phyloP scores from a whole-genome alignment of 805 yeast species.

The Saccharomycopsis lassenensis region DNA sequence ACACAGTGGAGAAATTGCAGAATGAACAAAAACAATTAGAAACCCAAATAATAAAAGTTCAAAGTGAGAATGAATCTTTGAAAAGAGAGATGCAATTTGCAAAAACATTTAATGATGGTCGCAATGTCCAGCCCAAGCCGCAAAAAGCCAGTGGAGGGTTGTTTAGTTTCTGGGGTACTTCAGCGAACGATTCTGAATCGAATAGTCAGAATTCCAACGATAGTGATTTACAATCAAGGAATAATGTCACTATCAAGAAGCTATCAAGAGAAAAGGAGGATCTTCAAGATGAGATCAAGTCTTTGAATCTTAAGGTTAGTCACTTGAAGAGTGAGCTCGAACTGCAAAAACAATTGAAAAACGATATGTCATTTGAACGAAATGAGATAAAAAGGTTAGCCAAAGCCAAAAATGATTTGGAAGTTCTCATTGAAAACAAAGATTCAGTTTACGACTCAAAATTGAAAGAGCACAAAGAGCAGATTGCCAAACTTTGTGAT shows the following conservation, averaged over 20 bases:
- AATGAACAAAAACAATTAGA: conserved; percentile 20
- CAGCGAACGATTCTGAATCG: not conserved
- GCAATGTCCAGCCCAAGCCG: conserved; percentile 1
- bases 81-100: conserved; percentile 19
- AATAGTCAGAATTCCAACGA: not conserved
- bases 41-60: conserved; percentile 20
- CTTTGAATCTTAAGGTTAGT: conserved; percentile 28
- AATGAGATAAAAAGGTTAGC: conserved; percentile 31
- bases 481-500: conserved; percentile 17
- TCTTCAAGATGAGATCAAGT: conserved; percentile 26
- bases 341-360: conserved; percentile 19
- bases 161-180: conserved; percentile 15
- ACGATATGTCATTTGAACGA: conserved; percentile 24
- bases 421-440: conserved; percentile 22
- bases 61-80: conserved; percentile 25
- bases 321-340: conserved; percentile 29
- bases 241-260: conserved; percentile 20
- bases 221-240: conserved; percentile 20
- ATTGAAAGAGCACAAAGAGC: conserved; percentile 19
- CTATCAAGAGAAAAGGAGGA: conserved; percentile 24
- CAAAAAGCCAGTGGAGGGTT: conserved; percentile 7
- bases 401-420: conserved; percentile 26
- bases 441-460: conserved; percentile 19
- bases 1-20: conserved; percentile 21
- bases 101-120: conserved; percentile 6